These are phyloP conservation scores for Ophiocytium majus DNA, from an alignment of 352 stramenopile species.

Conservation along the genomic window DNA sequence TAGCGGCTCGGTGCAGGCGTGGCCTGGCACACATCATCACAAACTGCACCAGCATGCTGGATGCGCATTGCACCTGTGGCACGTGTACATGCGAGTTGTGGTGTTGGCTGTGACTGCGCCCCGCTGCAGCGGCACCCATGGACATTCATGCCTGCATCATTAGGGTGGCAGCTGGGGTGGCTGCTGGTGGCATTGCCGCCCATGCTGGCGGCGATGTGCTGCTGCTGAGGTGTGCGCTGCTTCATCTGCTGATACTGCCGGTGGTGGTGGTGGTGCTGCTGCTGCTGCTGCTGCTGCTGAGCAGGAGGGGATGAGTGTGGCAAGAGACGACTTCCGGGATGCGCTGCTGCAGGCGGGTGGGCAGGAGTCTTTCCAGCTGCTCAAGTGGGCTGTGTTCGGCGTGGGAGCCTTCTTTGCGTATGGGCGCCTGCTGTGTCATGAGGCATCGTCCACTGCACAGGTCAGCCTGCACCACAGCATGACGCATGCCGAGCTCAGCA, in stretches of 20 bases:
- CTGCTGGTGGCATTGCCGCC: neutral
- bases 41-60: no score
- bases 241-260: neutral
- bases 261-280: neutral
- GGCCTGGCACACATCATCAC: no score
- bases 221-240: neutral
- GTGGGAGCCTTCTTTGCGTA: slow-evolving; percentile 29
- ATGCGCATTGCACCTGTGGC: no score
- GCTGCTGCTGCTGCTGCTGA: neutral
- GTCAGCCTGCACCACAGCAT: no score
- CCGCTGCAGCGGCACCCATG: neutral
- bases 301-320: slow-evolving; percentile 38
- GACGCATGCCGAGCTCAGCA: no score
- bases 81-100: no score
- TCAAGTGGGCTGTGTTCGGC: slow-evolving; percentile 39
- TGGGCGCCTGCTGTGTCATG: slow-evolving; percentile 31
- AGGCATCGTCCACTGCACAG: neutral
- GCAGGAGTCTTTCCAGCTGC: slow-evolving; percentile 23
- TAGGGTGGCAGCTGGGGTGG: neutral
- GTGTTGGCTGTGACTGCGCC: no score
- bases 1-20: no score
- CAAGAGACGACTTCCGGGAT: slow-evolving; percentile 30
- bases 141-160: neutral
- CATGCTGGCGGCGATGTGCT: no score
- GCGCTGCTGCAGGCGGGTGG: slow-evolving; percentile 38